phyloP scores from a whole-genome alignment of 305 asterid genomes.

The Withania somnifera region DNA sequence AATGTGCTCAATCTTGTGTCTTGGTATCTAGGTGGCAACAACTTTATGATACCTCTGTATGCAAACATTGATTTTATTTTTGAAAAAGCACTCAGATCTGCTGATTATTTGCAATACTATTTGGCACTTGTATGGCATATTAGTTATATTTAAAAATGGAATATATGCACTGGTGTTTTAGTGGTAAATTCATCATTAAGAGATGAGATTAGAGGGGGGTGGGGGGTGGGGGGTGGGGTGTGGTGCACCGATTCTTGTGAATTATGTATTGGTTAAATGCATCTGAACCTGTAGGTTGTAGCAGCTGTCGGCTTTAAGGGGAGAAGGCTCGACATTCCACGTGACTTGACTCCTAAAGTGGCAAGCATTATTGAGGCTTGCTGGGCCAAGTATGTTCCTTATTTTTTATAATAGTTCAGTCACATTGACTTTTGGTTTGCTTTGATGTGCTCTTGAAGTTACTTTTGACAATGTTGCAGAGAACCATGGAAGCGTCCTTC shows the following conservation, averaged over 20 bases:
- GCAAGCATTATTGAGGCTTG: slow-evolving; percentile 67
- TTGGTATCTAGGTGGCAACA: background rate
- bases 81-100: background rate
- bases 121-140: background rate
- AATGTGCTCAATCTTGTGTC: background rate
- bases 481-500: slow-evolving; percentile 89
- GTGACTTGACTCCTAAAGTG: slow-evolving; percentile 61
- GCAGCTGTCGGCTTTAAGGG: slow-evolving; percentile 86
- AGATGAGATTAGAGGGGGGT: background rate
- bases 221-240: too few relatives aligned
- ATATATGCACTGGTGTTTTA: background rate
- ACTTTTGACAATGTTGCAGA: slow-evolving; percentile 29
- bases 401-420: slow-evolving; percentile 2
- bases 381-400: slow-evolving; percentile 74
- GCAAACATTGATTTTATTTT: background rate
- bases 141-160: background rate
- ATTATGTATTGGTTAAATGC: background rate
- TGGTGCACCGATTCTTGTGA: background rate
- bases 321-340: slow-evolving; percentile 77
- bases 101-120: background rate
- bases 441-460: background rate
- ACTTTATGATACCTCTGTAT: background rate
- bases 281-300: slow-evolving; percentile 50
- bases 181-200: background rate
- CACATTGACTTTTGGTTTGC: background rate